A percentile compares a stretch with the other conserved stretches of the same genome.
Evolutionary conservation across 2,329 filamentous ascomycete species (phyloP).

Genomic region (Aureobasidium uvarum): DNA sequence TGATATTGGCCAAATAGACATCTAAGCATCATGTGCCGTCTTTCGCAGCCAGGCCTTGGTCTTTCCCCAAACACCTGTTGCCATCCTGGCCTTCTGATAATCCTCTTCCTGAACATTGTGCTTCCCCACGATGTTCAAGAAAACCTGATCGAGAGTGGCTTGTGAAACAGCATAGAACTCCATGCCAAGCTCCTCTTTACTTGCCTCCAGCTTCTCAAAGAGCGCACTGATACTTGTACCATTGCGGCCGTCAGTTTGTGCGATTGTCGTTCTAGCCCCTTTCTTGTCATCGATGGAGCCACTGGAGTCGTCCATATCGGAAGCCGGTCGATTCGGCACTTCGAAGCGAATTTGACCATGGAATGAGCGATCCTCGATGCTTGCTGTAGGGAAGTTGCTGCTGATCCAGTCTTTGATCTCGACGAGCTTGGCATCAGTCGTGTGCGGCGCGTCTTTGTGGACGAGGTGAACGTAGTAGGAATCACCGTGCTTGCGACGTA

Average conservation of each 20-base stretch:
- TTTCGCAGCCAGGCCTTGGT: slow-evolving; percentile 10
- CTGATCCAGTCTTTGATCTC: slow-evolving; percentile 65
- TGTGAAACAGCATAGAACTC: slow-evolving; percentile 85
- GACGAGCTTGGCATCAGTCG: slow-evolving; percentile 65
- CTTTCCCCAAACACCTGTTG: slow-evolving; percentile 24
- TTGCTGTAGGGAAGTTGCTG: slow-evolving; percentile 60
- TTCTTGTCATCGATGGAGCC: slow-evolving; percentile 25
- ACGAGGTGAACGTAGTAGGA: slow-evolving; percentile 80
- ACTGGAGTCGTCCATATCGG: slow-evolving; percentile 26
- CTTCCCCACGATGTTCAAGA: slow-evolving; percentile 76
- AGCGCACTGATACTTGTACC: slow-evolving; percentile 66
- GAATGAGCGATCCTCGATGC: slow-evolving; percentile 70
- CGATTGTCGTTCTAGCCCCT: slow-evolving; percentile 17
- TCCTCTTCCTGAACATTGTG: slow-evolving; percentile 75
- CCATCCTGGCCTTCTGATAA: slow-evolving; percentile 32
- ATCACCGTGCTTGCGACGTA: slow-evolving; percentile 74
- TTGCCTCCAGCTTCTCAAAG: slow-evolving; percentile 70
- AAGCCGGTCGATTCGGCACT: slow-evolving; percentile 52
- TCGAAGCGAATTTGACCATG: slow-evolving; percentile 88
- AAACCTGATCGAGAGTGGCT: slow-evolving; percentile 87
- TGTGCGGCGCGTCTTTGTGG: slow-evolving; percentile 70
- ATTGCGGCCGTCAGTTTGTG: slow-evolving; percentile 21
- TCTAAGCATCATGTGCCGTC: slow-evolving; percentile 23
- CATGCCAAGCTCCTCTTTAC: slow-evolving; percentile 66
- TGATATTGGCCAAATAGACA: neutral